Evolutionary conservation across 192 early-diverging fungal genomes (phyloP), one percentile per base, ranked within the genome.

Genomic region (Podila horticola): DNA sequence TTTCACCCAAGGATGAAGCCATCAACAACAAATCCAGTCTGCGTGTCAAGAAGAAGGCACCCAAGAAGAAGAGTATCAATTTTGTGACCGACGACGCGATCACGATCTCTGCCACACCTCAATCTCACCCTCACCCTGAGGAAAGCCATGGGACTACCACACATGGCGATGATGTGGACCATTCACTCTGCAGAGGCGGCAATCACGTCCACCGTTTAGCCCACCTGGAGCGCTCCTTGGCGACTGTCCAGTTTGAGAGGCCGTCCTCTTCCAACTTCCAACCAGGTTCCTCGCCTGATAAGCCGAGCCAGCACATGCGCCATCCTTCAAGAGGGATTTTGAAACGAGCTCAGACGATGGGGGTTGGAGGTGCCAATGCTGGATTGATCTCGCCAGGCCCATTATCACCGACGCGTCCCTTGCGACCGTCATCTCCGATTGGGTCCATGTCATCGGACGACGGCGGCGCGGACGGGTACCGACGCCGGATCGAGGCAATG

Each of bases 401-500:
- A 10, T 4, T 6, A 10, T 55, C 52, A 10, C n/a, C 52, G 24
- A 20, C 9, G 2, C 8, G 52, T 0, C 24, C 24, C n/a, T 24
- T 55, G 52, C 52, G 52, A 0, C 52, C 52, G 5, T 55, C 52
- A 8, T 55, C 52, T 24, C 52, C 52, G n/a, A 55, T 55, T 8
- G 41, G 41, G 12, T 45, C 41, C 13, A 17, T 45, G 41, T 45
- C 41, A 45, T 45, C 41, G 41, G 41, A 45, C 62, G 75, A 45
- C 15, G 41, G 67, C 15, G 64, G 68, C 12, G 58, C 71, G 22
- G 88, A 86, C 49, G 85, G 77, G 0, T 89, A 84, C 62, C 76
- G 86, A 75, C 59, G 74, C 9, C 85, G 82, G 62, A 86, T 90
- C 31, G 85, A 89, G 52, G 79, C 83, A 13, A 87, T 90, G 74